Percentiles rank a stretch among this genome's conserved stretches.
These are phyloP conservation scores for Chlamydomonas sp. DNA, from an alignment of 139 green algal genomes.

Conservation along the genomic window DNA sequence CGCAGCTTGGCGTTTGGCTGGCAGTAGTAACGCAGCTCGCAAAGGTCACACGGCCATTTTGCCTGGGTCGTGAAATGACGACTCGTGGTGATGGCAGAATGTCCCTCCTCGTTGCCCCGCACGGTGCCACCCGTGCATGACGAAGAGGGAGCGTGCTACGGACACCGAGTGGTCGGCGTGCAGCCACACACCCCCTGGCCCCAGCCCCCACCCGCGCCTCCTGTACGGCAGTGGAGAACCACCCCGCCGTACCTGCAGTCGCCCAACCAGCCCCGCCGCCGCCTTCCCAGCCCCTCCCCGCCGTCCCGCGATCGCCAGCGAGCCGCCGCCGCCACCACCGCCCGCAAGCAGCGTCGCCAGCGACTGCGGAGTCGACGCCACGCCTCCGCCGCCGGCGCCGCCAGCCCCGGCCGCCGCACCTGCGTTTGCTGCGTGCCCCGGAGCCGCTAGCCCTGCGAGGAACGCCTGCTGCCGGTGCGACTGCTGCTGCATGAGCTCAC, in stretches of 20 bases:
- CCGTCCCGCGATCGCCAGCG: background rate
- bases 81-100: no score
- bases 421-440: no score
- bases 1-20: no score
- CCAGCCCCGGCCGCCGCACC: slow-evolving; percentile 2
- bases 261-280: slow-evolving; percentile 5
- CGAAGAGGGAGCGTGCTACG: no score
- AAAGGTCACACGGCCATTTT: no score
- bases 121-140: no score
- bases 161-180: no score
- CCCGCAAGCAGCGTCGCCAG: background rate
- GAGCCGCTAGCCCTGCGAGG: no score
- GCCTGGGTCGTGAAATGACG: no score
- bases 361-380: background rate
- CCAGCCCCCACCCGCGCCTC: no score
- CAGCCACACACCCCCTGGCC: background rate
- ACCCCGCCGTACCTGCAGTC: slow-evolving; percentile 2
- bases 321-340: background rate
- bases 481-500: slow-evolving; percentile 9
- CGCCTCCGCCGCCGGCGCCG: background rate
- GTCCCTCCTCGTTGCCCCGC: no score
- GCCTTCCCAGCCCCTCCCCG: background rate
- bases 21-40: background rate
- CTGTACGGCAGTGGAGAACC: no score
- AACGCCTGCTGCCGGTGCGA: slow-evolving; percentile 15